These are phyloP conservation scores for Podosphaera aphanis DNA, from an alignment of 2,329 filamentous ascomycete genomes.

Conservation along the genomic window DNA sequence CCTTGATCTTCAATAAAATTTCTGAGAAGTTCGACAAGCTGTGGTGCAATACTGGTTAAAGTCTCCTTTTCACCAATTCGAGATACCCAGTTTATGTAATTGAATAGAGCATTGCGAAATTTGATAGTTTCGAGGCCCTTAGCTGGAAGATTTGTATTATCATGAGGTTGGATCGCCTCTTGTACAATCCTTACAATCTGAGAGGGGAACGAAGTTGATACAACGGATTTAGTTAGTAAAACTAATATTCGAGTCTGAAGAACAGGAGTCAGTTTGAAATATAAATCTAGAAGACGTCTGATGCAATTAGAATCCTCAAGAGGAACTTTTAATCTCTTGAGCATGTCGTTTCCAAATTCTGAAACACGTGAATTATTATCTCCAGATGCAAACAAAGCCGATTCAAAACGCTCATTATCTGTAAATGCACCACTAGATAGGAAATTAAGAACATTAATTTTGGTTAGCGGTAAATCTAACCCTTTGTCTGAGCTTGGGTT, in stretches of 20 bases:
- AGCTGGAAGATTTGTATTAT: conserved; percentile 14
- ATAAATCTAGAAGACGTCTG: conserved; percentile 44
- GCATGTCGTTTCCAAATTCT: conserved; percentile 65
- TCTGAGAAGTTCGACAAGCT: conserved; percentile 43
- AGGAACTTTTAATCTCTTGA: conserved; percentile 57
- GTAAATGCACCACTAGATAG: conserved; percentile 69
- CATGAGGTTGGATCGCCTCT: conserved; percentile 31
- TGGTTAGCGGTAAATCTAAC: conserved; percentile 44
- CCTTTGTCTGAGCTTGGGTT: conserved; percentile 34
- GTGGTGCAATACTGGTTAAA: conserved; percentile 40
- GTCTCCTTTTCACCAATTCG: conserved; percentile 40
- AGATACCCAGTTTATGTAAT: conserved; percentile 71
- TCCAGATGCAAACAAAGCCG: conserved; percentile 61
- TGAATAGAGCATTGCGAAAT: conserved; percentile 60
- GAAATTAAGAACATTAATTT: conserved; percentile 44
- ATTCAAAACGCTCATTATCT: conserved; percentile 61
- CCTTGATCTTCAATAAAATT: conserved; percentile 59
- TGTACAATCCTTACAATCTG: conserved; percentile 47
- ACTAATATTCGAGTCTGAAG: conserved; percentile 56
- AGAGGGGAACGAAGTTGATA: conserved; percentile 44
- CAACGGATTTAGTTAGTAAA: conserved; percentile 52
- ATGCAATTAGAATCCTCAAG: conserved; percentile 47
- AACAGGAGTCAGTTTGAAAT: conserved; percentile 46
- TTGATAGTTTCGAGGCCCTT: conserved; percentile 41
- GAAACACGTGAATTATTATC: conserved; percentile 63